Percentiles rank a stretch among this genome's conserved stretches.
These are phyloP conservation scores for Sugiyamaella grinbergsii DNA, from an alignment of 1,139 yeast genomes.

Conservation along the genomic window DNA sequence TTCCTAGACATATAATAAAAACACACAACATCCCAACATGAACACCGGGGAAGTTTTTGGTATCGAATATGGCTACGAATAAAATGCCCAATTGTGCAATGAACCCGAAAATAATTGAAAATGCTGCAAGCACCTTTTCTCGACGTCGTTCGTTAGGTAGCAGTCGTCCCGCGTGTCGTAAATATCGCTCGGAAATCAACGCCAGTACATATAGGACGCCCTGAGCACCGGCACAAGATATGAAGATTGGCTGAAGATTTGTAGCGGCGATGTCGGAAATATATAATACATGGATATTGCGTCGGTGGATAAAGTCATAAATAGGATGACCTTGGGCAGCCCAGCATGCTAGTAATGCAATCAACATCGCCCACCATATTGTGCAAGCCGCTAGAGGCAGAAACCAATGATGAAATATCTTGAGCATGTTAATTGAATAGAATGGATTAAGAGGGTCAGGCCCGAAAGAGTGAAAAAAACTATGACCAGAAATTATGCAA, in stretches of 20 bases:
- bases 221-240: conserved; percentile 76
- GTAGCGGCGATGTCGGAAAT: conserved; percentile 88
- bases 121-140: conserved; percentile 54
- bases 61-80: conserved; percentile 74
- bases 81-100: conserved; percentile 79
- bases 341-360: conserved; percentile 72
- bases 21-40: conserved; percentile 73
- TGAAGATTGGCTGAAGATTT: conserved; percentile 77
- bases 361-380: conserved; percentile 79
- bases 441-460: no score
- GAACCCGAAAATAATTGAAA: conserved; percentile 55
- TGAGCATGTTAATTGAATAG: background rate
- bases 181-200: conserved; percentile 56
- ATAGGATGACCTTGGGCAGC: conserved; percentile 76
- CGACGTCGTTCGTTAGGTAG: conserved; percentile 54
- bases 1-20: conserved; percentile 70
- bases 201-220: conserved; percentile 77
- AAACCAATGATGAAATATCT: conserved; percentile 39
- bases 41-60: conserved; percentile 57
- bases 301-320: conserved; percentile 56
- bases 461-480: no score
- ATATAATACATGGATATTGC: conserved; percentile 59
- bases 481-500: background rate
- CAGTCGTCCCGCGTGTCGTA: conserved; percentile 56
- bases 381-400: conserved; percentile 59